Evolutionary conservation across 2,329 filamentous ascomycete species (phyloP), one percentile per base, ranked within the genome.

Genomic region (Fusarium neocosmosporiellum): DNA sequence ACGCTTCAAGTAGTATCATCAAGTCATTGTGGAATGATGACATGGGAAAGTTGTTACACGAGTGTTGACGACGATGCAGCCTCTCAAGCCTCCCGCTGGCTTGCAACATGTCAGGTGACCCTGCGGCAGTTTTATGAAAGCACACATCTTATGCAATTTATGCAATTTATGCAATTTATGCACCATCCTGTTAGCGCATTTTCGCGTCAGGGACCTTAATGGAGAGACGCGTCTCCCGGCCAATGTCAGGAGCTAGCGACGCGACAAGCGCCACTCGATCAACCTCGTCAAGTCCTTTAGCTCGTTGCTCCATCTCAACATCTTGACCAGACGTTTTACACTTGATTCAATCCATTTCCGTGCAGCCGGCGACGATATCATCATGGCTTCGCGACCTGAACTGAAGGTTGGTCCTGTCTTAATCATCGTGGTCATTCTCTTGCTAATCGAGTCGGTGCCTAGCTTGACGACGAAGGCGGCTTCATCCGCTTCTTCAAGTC

Each of bases 401-500:
- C 82, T 94, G 59, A 93, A 93, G 88, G 92, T 92, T 67, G 43
- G 66, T 67, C 9, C 13, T 31, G 20, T 22, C n/a, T 20, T 29
- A 54, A 33, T 41, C 16, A n/a, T 13, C 16, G 11, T 27, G 2
- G 7, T 13, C 9, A 2, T 8, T 33, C 48, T 13, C 18, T 2
- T 29, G 53, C 70, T 46, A 20, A 76, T 63, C 27, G 71, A 16
- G n/a, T 55, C 31, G 31, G 1, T 36, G 34, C 37, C 22, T 16
- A 95, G 93, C 94, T 98, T 80, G 97, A 99, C 79, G 96, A 99
- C 80, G 96, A 99, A 86, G 91, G 92, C 79, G 95, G 96, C 75
- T 99, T 99, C 87, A 98, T 98, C 84, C 94, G 92, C 76, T 97
- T 95, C 85, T 99, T 97, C 87, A 96, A 96, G 77, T 92, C 91